Percentiles rank a stretch among this genome's conserved stretches.
These are phyloP conservation scores for Raphanus raphanistrum DNA, from an alignment of 345 rosid species.

Conservation along the genomic window DNA sequence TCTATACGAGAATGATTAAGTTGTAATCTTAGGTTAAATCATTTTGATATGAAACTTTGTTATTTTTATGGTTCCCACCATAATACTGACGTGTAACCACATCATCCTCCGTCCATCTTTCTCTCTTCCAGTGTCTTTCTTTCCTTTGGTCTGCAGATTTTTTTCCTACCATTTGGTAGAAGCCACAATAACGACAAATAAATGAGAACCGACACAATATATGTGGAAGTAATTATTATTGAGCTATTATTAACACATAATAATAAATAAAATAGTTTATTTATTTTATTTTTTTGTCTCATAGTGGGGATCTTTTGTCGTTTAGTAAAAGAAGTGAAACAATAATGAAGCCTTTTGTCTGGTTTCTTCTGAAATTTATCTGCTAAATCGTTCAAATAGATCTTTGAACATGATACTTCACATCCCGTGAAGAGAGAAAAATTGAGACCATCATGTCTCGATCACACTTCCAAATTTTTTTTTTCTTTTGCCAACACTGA, in stretches of 20 bases:
- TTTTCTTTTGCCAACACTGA: no score
- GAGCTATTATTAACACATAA: constrained; percentile 3
- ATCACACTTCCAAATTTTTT: background rate
- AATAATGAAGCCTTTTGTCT: constrained; percentile 20
- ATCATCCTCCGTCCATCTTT: constrained; percentile 14
- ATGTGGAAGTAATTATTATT: constrained; percentile 13
- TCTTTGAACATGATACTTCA: constrained; percentile 14
- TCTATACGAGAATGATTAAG: constrained; percentile 36
- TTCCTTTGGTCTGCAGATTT: background rate
- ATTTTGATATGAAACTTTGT: constrained; percentile 35
- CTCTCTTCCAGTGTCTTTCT: background rate
- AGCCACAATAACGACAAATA: constrained; percentile 19
- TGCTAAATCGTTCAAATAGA: constrained; percentile 14
- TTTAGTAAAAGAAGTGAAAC: constrained; percentile 14
- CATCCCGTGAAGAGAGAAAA: constrained; percentile 23
- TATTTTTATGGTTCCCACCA: constrained; percentile 20
- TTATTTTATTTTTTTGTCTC: background rate
- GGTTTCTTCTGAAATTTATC: constrained; percentile 19
- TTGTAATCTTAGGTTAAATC: constrained; percentile 34
- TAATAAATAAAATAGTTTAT: background rate
- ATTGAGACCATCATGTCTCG: background rate
- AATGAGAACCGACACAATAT: constrained; percentile 24
- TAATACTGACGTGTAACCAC: constrained; percentile 29
- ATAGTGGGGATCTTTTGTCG: constrained; percentile 25
- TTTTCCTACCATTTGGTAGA: background rate